These are phyloP conservation scores for Dothideomycetes sp. DNA, from an alignment of 2,329 filamentous ascomycete genomes.

Conservation along the genomic window DNA sequence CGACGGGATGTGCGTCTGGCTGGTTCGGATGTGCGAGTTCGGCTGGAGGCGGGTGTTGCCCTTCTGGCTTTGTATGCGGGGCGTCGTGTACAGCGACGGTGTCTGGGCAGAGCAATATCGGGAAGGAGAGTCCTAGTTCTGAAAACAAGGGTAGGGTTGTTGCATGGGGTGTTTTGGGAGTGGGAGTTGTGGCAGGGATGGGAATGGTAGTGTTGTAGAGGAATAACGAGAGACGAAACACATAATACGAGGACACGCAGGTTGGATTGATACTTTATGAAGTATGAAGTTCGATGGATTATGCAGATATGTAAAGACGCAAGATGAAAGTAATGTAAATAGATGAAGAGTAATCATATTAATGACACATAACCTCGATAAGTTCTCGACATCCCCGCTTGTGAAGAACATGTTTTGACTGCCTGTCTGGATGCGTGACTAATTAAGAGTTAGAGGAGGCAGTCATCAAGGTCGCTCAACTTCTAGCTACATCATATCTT, in stretches of 20 bases:
- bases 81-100: slow-evolving; percentile 55
- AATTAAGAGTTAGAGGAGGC: no score
- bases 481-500: no score
- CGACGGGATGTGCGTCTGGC: slow-evolving; percentile 70
- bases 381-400: no score
- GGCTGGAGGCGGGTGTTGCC: slow-evolving; percentile 74
- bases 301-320: no score
- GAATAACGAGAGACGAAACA: slow-evolving; percentile 4
- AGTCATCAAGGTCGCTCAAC: no score
- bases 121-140: slow-evolving; percentile 30
- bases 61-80: slow-evolving; percentile 63
- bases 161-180: slow-evolving; percentile 20
- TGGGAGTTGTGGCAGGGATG: background rate
- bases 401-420: no score
- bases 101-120: slow-evolving; percentile 44
- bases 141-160: slow-evolving; percentile 31
- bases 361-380: no score
- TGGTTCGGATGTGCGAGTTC: slow-evolving; percentile 64
- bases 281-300: no score
- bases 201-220: slow-evolving; percentile 2
- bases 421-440: no score
- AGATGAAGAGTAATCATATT: no score
- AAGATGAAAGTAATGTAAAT: no score
- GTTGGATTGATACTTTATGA: background rate
- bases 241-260: background rate